Conservation (phyloP, 176 grass and related monocot species). For the Oryza coarctata region DNA sequence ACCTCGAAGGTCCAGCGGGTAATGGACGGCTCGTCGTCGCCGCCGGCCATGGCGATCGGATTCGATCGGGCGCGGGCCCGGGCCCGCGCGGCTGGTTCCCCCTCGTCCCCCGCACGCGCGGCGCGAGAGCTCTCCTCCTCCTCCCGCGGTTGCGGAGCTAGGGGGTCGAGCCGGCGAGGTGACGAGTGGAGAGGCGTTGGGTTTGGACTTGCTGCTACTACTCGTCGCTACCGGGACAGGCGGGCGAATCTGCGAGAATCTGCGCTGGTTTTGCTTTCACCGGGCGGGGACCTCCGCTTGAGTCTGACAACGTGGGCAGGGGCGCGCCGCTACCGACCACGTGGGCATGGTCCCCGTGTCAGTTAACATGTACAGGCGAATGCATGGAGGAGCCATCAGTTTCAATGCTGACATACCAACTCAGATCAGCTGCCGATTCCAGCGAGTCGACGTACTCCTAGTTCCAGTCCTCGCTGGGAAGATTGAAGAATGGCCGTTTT, state of each 20-base stretch:
- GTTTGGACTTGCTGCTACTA: not conserved
- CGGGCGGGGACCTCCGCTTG: too few species aligned
- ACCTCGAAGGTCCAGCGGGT: slow-evolving; percentile 75
- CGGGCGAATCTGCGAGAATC: not conserved
- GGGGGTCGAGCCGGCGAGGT: not conserved
- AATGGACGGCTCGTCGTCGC: slow-evolving; percentile 47
- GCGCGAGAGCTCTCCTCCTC: not conserved
- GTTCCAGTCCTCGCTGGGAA: too few species aligned
- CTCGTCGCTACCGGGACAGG: not conserved
- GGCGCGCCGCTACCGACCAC: not conserved
- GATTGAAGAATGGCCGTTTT: not conserved
- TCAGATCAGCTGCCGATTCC: too few species aligned
- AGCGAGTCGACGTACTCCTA: too few species aligned
- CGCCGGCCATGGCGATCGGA: slow-evolving; percentile 35
- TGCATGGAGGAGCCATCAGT: not conserved
- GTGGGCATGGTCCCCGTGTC: not conserved
- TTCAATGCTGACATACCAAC: too few species aligned
- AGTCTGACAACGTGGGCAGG: not conserved
- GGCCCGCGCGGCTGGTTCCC: not conserved
- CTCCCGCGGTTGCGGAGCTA: not conserved
- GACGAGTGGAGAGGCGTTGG: not conserved
- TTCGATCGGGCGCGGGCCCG: not conserved
- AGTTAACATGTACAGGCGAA: not conserved
- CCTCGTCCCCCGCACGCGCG: not conserved
- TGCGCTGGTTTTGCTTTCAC: too few species aligned